phyloP scores from a whole-genome alignment of 2,329 filamentous ascomycete species.

The Colletotrichum nymphaeae region DNA sequence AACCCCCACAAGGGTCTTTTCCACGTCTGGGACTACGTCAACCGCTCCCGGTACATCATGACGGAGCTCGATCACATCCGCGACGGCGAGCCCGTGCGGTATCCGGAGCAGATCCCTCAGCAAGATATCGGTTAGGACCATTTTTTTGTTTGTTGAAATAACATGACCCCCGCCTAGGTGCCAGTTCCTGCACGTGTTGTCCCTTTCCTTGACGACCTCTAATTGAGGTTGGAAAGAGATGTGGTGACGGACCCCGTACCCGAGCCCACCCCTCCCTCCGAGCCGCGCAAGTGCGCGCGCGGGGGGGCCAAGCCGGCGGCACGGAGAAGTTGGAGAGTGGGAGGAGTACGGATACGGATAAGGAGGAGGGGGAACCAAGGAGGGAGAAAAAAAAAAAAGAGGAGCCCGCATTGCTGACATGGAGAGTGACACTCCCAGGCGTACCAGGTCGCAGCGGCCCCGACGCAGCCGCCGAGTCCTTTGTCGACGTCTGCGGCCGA shows the following conservation, averaged over 20 bases:
- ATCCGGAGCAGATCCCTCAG: constrained; percentile 49
- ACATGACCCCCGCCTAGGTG: background rate
- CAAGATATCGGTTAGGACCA: constrained; percentile 41
- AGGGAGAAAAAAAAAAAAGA: background rate
- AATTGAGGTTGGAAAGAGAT: no score
- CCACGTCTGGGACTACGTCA: constrained; percentile 55
- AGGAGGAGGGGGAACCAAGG: background rate
- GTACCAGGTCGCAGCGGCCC: constrained; percentile 24
- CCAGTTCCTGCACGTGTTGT: no score
- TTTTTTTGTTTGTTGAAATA: background rate
- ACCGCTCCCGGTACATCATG: constrained; percentile 54
- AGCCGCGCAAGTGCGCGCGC: background rate
- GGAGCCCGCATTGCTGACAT: constrained; percentile 3
- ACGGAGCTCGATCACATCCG: constrained; percentile 53
- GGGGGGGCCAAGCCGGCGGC: background rate
- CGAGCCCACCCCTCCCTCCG: background rate
- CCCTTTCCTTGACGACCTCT: no score
- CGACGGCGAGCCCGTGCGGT: constrained; percentile 44
- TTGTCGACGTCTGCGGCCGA: constrained; percentile 45
- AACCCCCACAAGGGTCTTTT: constrained; percentile 46
- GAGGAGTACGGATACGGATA: background rate
- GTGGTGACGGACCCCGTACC: background rate
- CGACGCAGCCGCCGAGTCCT: constrained; percentile 41
- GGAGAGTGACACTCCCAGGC: background rate
- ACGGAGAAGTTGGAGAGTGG: background rate